Evolutionary conservation across 768 basidiomycete species (phyloP).

Genomic region (Omphalotus guepiniiformis): DNA sequence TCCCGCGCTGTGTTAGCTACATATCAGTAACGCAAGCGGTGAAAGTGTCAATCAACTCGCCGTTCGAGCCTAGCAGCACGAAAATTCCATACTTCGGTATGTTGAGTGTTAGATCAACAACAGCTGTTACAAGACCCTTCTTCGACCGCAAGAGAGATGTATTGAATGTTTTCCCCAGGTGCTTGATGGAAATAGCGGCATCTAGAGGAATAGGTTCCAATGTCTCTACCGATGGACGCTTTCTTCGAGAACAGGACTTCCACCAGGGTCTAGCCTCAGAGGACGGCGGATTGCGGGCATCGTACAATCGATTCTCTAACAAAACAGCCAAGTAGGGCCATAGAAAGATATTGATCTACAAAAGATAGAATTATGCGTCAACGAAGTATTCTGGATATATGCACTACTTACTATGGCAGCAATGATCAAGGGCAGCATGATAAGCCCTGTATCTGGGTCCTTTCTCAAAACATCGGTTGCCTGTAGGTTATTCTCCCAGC

Average conservation of each 20-base stretch:
- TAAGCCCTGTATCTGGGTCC: constrained; percentile 57
- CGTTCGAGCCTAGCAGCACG: constrained; percentile 71
- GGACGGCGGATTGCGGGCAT: constrained; percentile 38
- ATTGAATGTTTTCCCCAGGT: constrained; percentile 56
- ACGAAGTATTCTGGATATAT: neutral
- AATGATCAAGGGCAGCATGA: constrained; percentile 55
- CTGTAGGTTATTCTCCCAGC: constrained; percentile 58
- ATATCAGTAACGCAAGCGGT: neutral
- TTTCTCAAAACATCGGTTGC: constrained; percentile 49
- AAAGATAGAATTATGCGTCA: neutral
- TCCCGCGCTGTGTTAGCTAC: constrained; percentile 48
- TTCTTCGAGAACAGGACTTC: constrained; percentile 24
- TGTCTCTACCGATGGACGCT: constrained; percentile 11
- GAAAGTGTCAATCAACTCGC: constrained; percentile 29
- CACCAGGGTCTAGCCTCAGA: constrained; percentile 29
- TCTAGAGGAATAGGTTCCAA: constrained; percentile 27
- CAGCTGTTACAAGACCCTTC: constrained; percentile 52
- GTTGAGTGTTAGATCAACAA: constrained; percentile 61
- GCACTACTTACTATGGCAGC: constrained; percentile 51
- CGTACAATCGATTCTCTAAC: constrained; percentile 59
- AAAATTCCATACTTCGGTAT: constrained; percentile 75
- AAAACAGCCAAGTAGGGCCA: constrained; percentile 67
- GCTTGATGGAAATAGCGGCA: constrained; percentile 57
- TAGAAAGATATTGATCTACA: constrained; percentile 64
- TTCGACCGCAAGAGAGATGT: constrained; percentile 43